These are phyloP conservation scores for Corinectria fuckeliana DNA, from an alignment of 2,329 filamentous ascomycete genomes.

Conservation along the genomic window DNA sequence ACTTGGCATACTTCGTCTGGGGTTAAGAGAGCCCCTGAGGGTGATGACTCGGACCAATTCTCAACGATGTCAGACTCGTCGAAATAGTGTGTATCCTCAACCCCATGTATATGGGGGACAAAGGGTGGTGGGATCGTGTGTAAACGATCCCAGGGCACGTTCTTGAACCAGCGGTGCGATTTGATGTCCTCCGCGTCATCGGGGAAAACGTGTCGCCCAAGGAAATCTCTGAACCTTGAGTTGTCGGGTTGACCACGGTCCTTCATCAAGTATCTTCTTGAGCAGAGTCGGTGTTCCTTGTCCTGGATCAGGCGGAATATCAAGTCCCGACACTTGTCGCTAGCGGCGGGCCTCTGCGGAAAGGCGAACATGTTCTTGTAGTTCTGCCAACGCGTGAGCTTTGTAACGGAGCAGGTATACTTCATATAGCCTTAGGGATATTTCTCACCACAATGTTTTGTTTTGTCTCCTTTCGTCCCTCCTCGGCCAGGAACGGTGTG, in stretches of 20 bases:
- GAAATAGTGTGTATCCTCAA: constrained; percentile 87
- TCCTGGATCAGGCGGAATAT: constrained; percentile 76
- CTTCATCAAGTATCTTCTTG: constrained; percentile 73
- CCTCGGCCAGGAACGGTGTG: constrained; percentile 86
- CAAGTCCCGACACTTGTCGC: constrained; percentile 76
- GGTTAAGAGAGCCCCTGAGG: constrained; percentile 40
- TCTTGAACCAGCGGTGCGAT: constrained; percentile 82
- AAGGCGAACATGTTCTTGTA: constrained; percentile 76
- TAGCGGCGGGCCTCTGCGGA: constrained; percentile 69
- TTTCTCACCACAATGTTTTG: constrained; percentile 76
- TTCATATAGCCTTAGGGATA: background rate
- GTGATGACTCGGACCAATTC: constrained; percentile 62
- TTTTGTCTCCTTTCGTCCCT: constrained; percentile 81
- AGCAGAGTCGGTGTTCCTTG: constrained; percentile 78
- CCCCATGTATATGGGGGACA: constrained; percentile 71
- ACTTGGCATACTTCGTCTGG: constrained; percentile 41
- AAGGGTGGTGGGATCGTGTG: constrained; percentile 78
- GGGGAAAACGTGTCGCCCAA: constrained; percentile 72
- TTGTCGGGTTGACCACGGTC: constrained; percentile 51
- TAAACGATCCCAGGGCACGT: constrained; percentile 78
- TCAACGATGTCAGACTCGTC: constrained; percentile 79
- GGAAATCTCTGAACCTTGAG: constrained; percentile 30
- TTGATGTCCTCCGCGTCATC: constrained; percentile 92
- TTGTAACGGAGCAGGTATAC: background rate
- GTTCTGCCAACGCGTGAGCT: constrained; percentile 56